Evolutionary conservation across 2,329 filamentous ascomycete genomes (phyloP).

Genomic region (Alternaria sp.): DNA sequence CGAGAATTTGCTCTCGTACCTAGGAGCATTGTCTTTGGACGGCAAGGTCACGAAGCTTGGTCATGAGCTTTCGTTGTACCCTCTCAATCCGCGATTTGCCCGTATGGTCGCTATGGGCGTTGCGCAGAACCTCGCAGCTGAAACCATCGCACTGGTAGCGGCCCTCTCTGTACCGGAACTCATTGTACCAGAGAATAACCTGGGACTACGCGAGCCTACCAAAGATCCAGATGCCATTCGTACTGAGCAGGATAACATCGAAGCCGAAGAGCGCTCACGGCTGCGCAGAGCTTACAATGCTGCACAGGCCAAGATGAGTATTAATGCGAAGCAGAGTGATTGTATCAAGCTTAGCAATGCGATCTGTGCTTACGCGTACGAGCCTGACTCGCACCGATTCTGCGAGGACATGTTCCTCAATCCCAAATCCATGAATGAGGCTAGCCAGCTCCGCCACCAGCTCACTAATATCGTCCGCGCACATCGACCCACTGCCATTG

Average conservation of each 20-base stretch:
- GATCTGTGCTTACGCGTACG: slow-evolving; percentile 76
- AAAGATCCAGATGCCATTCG: slow-evolving; percentile 58
- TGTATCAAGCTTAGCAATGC: slow-evolving; percentile 90
- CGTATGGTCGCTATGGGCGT: slow-evolving; percentile 91
- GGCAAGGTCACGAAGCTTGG: slow-evolving; percentile 83
- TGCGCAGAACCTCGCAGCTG: slow-evolving; percentile 80
- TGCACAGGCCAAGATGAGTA: slow-evolving; percentile 78
- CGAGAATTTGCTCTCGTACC: slow-evolving; percentile 84
- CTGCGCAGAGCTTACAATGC: slow-evolving; percentile 72
- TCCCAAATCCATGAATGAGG: slow-evolving; percentile 85
- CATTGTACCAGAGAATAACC: slow-evolving; percentile 82
- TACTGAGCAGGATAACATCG: slow-evolving; percentile 71
- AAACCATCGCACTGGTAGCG: slow-evolving; percentile 87
- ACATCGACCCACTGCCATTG: slow-evolving; percentile 66
- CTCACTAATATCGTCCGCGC: slow-evolving; percentile 80
- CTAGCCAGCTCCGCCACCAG: slow-evolving; percentile 81
- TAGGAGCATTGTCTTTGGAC: slow-evolving; percentile 76
- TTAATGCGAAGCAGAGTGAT: slow-evolving; percentile 80
- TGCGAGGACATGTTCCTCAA: slow-evolving; percentile 86
- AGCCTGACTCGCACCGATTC: slow-evolving; percentile 68
- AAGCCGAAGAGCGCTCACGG: slow-evolving; percentile 73
- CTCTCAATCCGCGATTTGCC: slow-evolving; percentile 86
- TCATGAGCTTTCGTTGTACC: slow-evolving; percentile 84
- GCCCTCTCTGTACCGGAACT: slow-evolving; percentile 87
- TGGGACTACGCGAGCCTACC: slow-evolving; percentile 66